Conservation (phyloP, 305 asterid species). For the Fraxinus nigra region DNA sequence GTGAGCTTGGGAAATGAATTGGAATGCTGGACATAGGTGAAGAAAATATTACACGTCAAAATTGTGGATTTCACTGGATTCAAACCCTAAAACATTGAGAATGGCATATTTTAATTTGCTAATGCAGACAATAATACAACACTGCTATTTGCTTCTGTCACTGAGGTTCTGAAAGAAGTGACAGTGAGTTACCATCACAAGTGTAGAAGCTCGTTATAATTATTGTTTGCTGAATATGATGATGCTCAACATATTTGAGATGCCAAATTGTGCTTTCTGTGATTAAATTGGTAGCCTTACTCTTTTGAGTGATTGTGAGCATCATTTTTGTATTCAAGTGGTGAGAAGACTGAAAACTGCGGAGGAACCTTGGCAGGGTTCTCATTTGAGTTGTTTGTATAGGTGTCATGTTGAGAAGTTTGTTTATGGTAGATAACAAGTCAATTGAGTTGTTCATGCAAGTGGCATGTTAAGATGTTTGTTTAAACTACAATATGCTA, state of each 20-base stretch:
- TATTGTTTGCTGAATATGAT: background rate
- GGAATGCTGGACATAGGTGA: background rate
- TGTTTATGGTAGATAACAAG: background rate
- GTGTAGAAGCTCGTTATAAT: background rate
- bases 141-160: background rate
- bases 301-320: constrained; percentile 7
- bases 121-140: background rate
- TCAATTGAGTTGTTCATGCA: background rate
- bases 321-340: background rate
- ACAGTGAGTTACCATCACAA: background rate
- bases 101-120: background rate
- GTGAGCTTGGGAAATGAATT: background rate
- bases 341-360: background rate
- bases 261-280: background rate
- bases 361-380: constrained; percentile 8
- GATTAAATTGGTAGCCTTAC: background rate
- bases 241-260: background rate
- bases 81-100: background rate
- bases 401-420: constrained; percentile 5
- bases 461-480: background rate
- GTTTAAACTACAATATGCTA: background rate
- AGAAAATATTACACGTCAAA: background rate
- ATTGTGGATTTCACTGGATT: background rate
- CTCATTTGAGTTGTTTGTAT: background rate
- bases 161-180: background rate